Percentiles rank a stretch among this genome's conserved stretches.
These are phyloP conservation scores for Fermentozyma sake DNA, from an alignment of 1,139 yeast genomes.

Conservation along the genomic window DNA sequence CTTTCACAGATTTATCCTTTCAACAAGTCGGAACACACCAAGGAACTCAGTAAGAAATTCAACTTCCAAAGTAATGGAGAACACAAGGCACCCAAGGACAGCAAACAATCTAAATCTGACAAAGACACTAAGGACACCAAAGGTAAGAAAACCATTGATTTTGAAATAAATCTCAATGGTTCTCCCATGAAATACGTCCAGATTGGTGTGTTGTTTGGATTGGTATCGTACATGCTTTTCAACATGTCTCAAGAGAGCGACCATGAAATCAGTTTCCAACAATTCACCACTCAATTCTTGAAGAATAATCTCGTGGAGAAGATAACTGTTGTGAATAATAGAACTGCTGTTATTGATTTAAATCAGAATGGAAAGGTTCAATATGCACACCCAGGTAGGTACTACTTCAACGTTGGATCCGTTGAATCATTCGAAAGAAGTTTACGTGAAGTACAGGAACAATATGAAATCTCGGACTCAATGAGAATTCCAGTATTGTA, in stretches of 20 bases:
- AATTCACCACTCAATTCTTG: slow-evolving; percentile 38
- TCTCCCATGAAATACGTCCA: slow-evolving; percentile 27
- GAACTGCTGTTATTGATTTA: slow-evolving; percentile 35
- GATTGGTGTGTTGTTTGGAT: slow-evolving; percentile 26
- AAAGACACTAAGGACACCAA: slow-evolving; percentile 5
- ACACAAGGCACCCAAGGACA: slow-evolving; percentile 2
- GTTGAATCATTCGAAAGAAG: slow-evolving; percentile 87
- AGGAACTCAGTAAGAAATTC: slow-evolving; percentile 6
- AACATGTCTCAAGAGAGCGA: slow-evolving; percentile 15
- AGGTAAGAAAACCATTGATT: slow-evolving; percentile 13
- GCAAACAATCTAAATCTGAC: not conserved
- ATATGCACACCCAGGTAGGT: slow-evolving; percentile 16
- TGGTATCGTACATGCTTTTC: slow-evolving; percentile 19
- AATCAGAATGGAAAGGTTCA: slow-evolving; percentile 35
- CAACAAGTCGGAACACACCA: slow-evolving; percentile 3
- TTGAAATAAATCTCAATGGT: slow-evolving; percentile 23
- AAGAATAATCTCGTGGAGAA: slow-evolving; percentile 34
- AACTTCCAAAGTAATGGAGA: slow-evolving; percentile 7
- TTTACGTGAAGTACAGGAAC: slow-evolving; percentile 70
- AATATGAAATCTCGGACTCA: slow-evolving; percentile 54
- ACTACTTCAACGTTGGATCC: slow-evolving; percentile 78
- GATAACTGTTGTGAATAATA: slow-evolving; percentile 37
- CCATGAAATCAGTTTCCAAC: slow-evolving; percentile 42
- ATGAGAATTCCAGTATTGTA: slow-evolving; percentile 84
- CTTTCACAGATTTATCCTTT: slow-evolving; percentile 4